These are phyloP conservation scores for Populus tremula DNA, from an alignment of 345 rosid species.

Conservation along the genomic window DNA sequence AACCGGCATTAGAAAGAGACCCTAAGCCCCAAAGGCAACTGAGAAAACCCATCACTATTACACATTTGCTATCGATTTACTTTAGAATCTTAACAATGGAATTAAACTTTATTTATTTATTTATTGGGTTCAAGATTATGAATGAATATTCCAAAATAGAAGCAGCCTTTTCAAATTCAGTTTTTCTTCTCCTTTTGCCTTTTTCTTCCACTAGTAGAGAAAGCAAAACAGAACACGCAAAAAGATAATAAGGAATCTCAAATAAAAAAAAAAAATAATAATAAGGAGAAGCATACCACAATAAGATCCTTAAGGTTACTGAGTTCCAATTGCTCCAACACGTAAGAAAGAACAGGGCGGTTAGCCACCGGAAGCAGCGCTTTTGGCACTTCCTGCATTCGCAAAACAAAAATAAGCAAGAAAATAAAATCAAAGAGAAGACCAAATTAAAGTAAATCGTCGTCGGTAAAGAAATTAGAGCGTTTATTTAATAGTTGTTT, in stretches of 20 bases:
- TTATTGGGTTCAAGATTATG: background rate
- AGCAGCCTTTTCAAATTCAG: background rate
- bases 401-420: background rate
- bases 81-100: background rate
- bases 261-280: background rate
- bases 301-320: constrained; percentile 84
- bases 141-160: background rate
- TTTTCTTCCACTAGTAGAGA: background rate
- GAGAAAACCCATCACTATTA: background rate
- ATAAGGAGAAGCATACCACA: constrained; percentile 48
- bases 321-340: constrained; percentile 71
- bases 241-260: background rate
- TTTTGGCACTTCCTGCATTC: constrained; percentile 80
- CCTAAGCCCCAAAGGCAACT: background rate
- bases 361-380: constrained; percentile 92
- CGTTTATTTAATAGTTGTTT: background rate
- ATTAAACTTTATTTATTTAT: background rate
- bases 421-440: background rate
- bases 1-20: background rate
- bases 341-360: constrained; percentile 82
- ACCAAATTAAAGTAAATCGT: background rate
- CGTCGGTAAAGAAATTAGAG: background rate
- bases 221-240: background rate
- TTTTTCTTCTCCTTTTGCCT: background rate
- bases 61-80: background rate